These are phyloP conservation scores for Pestalotiopsis sp. DNA, from an alignment of 2,329 filamentous ascomycete species.

Conservation along the genomic window DNA sequence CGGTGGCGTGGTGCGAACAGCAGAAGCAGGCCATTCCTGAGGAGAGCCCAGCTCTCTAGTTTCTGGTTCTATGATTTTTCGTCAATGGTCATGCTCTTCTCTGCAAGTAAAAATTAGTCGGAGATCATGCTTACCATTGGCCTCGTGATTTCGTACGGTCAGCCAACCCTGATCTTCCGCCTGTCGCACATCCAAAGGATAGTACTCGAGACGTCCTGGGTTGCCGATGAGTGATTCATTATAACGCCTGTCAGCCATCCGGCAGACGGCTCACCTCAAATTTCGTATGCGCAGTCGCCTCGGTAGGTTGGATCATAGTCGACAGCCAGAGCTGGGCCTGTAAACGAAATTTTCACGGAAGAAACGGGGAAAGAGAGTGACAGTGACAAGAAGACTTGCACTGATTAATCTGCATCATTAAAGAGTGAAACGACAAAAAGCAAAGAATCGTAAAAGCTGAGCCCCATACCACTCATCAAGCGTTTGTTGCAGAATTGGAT, in stretches of 20 bases:
- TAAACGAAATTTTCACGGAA: not conserved
- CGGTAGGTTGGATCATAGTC: conserved; percentile 16
- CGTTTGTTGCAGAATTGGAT: not conserved
- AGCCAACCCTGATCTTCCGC: conserved; percentile 17
- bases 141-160: conserved; percentile 13
- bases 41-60: conserved; percentile 26
- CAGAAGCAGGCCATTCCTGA: conserved; percentile 26
- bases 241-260: conserved; percentile 18
- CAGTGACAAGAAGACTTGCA: not conserved
- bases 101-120: not conserved
- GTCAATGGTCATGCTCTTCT: not conserved
- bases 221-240: conserved; percentile 15
- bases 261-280: conserved; percentile 16
- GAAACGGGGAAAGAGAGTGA: not conserved
- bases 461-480: not conserved
- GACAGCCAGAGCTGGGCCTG: not conserved
- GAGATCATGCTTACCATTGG: conserved; percentile 5
- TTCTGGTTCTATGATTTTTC: conserved; percentile 24
- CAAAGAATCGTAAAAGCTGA: not conserved
- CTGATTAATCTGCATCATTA: not conserved
- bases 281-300: conserved; percentile 9
- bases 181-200: conserved; percentile 4
- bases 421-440: not conserved
- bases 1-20: conserved; percentile 7
- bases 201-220: conserved; percentile 17